Evolutionary conservation across 352 stramenopile genomes (phyloP).

Genomic region (Globisporangium abappressorium): DNA sequence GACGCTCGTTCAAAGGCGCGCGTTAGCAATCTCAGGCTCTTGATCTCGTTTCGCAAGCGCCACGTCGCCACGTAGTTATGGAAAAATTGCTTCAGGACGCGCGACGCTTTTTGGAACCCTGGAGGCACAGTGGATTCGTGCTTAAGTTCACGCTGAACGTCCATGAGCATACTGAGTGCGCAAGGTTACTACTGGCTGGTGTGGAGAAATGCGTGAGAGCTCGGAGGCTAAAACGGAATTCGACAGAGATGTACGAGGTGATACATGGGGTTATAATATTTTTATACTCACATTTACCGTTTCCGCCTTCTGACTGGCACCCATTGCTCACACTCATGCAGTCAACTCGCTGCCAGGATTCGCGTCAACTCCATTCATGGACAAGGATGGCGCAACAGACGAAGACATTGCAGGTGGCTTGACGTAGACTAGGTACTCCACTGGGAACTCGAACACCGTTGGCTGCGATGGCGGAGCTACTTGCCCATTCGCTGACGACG

Average conservation of each 20-base stretch:
- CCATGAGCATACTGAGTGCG: not conserved
- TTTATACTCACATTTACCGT: not conserved
- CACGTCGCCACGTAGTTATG: constrained; percentile 16
- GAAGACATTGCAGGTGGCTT: constrained; percentile 20
- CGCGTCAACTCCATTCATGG: not conserved
- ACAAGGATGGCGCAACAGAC: not conserved
- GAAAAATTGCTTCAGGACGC: constrained; percentile 20
- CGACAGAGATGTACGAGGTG: not conserved
- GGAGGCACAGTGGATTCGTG: not conserved
- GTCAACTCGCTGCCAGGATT: constrained; percentile 1
- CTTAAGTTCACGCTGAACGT: not conserved
- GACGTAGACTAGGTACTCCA: constrained; percentile 79
- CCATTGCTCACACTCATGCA: not conserved
- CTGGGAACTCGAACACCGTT: constrained; percentile 60
- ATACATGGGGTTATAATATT: not conserved
- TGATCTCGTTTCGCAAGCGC: constrained; percentile 11
- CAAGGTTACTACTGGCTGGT: not conserved
- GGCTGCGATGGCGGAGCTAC: constrained; percentile 15
- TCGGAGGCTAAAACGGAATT: not conserved
- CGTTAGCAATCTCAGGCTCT: constrained; percentile 13
- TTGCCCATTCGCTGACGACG: not conserved
- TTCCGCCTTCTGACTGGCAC: not conserved
- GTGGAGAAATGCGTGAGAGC: not conserved
- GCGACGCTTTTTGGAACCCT: not conserved
- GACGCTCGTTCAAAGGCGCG: constrained; percentile 18